Percentiles rank a stretch among this genome's conserved stretches.
Evolutionary conservation across 73 alveolate genomes (phyloP).

Genomic region (Blepharisma japonicum): DNA sequence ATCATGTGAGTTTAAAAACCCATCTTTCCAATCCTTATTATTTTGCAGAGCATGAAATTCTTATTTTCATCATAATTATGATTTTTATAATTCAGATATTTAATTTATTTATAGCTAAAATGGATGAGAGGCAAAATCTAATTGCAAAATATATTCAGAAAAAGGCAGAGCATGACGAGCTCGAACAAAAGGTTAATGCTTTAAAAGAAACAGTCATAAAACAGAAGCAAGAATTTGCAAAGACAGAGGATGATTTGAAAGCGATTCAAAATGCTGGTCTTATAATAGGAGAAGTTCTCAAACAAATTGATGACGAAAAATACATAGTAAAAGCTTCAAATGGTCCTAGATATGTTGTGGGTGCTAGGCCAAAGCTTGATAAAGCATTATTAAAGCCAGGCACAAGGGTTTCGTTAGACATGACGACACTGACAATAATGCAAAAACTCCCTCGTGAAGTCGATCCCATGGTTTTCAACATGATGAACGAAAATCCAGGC

Average conservation of each 20-base stretch:
- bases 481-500: slow-evolving; percentile 98
- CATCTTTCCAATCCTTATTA: too few species aligned
- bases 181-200: neutral
- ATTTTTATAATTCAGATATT: too few species aligned
- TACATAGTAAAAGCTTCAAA: slow-evolving; percentile 92
- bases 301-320: slow-evolving; percentile 53
- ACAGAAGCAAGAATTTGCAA: slow-evolving; percentile 61
- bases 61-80: too few species aligned
- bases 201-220: slow-evolving; percentile 46
- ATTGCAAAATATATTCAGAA: neutral
- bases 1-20: too few species aligned
- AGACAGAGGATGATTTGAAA: slow-evolving; percentile 86
- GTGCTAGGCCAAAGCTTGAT: slow-evolving; percentile 91
- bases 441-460: slow-evolving; percentile 98
- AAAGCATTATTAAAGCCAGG: slow-evolving; percentile 72
- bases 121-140: slow-evolving; percentile 26
- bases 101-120: too few species aligned
- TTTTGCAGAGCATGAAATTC: too few species aligned
- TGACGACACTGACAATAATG: slow-evolving; percentile 97
- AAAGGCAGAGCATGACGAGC: slow-evolving; percentile 2
- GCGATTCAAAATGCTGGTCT: slow-evolving; percentile 95
- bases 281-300: slow-evolving; percentile 91
- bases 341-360: slow-evolving; percentile 99
- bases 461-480: slow-evolving; percentile 97
- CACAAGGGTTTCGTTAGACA: slow-evolving; percentile 49